These are phyloP conservation scores for Gossypium schwendimanii DNA, from an alignment of 441 rosid species.

Conservation along the genomic window DNA sequence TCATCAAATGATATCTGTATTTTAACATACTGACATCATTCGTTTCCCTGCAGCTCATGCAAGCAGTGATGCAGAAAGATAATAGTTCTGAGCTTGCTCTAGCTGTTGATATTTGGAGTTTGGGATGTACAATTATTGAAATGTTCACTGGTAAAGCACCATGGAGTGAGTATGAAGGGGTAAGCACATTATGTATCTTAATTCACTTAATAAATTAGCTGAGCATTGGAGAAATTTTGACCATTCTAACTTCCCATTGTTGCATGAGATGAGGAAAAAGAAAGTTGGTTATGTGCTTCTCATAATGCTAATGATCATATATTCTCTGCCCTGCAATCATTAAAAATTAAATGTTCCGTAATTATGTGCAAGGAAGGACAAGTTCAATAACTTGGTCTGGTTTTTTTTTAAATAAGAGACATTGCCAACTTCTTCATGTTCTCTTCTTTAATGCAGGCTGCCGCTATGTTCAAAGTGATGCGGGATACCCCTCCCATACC, in stretches of 20 bases:
- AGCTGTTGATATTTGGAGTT: constrained; percentile 96
- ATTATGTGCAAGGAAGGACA: not conserved
- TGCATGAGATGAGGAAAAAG: not conserved
- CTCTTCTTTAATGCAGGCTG: constrained; percentile 45
- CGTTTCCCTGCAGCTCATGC: constrained; percentile 61
- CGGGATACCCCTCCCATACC: constrained; percentile 76
- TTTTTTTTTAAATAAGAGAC: not conserved
- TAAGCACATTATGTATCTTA: constrained; percentile 26
- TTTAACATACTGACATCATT: constrained; percentile 19
- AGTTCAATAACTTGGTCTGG: not conserved
- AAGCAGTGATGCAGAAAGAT: constrained; percentile 83
- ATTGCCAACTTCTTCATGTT: not conserved
- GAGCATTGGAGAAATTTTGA: not conserved
- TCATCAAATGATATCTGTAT: constrained; percentile 5
- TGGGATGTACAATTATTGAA: constrained; percentile 94
- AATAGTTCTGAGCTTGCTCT: constrained; percentile 65
- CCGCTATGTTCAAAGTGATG: constrained; percentile 91
- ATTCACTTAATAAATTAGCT: not conserved
- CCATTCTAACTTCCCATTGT: not conserved
- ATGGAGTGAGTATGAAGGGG: constrained; percentile 95
- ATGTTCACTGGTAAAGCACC: constrained; percentile 97
- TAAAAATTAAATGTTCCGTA: not conserved
- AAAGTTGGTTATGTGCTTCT: not conserved
- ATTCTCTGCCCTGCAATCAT: not conserved
- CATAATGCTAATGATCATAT: not conserved